Percentiles rank a stretch among this genome's conserved stretches.
Evolutionary conservation across 2,329 filamentous ascomycete genomes (phyloP).

Genomic region (Alternaria ventricosa): DNA sequence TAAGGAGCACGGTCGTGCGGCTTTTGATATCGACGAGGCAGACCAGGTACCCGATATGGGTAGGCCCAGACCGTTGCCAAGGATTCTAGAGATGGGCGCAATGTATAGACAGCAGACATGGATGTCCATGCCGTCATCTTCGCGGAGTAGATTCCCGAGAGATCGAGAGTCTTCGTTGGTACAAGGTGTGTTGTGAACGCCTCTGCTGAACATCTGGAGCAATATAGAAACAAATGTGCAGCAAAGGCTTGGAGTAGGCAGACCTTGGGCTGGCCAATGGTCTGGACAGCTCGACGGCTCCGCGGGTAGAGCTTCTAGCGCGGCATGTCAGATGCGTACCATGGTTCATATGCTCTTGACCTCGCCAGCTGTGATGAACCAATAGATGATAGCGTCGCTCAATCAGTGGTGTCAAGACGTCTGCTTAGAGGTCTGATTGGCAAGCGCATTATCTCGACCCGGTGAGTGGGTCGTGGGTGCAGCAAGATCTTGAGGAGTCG

Average conservation of each 20-base stretch:
- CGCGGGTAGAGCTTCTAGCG: not conserved
- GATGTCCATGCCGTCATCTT: constrained; percentile 26
- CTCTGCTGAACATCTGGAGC: not conserved
- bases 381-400: not conserved
- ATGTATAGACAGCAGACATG: constrained; percentile 4
- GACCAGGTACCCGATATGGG: constrained; percentile 1
- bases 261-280: not conserved
- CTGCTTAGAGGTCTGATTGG: not conserved
- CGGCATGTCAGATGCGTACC: not conserved
- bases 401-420: not conserved
- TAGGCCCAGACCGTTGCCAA: constrained; percentile 38
- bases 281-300: not conserved
- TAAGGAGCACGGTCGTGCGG: constrained; percentile 4
- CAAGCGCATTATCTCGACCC: not conserved
- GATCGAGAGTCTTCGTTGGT: not conserved
- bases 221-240: not conserved
- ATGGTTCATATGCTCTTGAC: constrained; percentile 1
- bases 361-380: not conserved
- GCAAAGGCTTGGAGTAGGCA: not conserved
- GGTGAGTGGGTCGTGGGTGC: constrained; percentile 4
- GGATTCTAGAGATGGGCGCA: constrained; percentile 16
- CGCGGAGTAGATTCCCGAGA: not conserved
- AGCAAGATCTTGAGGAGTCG: not conserved
- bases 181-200: not conserved
- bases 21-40: constrained; percentile 5